Evolutionary conservation across 192 early-diverging fungal genomes (phyloP), one percentile per base, ranked within the genome.

Genomic region (Coemansia sp.): DNA sequence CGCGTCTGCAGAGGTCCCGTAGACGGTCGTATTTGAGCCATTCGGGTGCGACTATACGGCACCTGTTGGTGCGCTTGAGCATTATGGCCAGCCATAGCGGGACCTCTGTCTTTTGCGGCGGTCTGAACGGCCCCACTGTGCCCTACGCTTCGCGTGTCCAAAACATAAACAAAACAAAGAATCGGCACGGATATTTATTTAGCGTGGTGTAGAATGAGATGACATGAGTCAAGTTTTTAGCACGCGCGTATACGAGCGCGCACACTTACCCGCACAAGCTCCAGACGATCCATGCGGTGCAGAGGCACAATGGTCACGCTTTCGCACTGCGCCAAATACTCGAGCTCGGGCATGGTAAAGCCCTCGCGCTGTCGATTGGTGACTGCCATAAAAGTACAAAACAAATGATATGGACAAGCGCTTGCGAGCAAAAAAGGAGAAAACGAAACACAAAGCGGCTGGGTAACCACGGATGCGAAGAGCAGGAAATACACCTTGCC

Each of bases 61-160:
- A 94, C 49, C 91, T 89, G 61, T 91, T 86, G 34, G 91, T 88
- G 67, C 86, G 86, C 67, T 96, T 96, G 61, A 97, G 77, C 33
- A 86, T 77, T 18, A 93, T 62, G 8, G 94, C 94, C 42, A 97
- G 86, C 95, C 95, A 97, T 20, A 96, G 74, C 32, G 93, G 94
- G 0, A 95, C 94, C 67, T 83, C 64, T 22, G 85, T 81, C 60
- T 85, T 85, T 10, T 87, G 76, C n/a, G 93, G 90, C 14, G 95
- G 95, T 31, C 88, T 85, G 65, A 97, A 90, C 1, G 92, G 88
- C 5, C 92, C 91, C 64, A 87, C 84, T 3, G 85, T 66, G n/a
- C 90, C 89, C 89, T 93, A 77, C 22, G 55, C 2, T 38, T 18
- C 32, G 11, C 16, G 33, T 14, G 30, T 8, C n/a, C n/a, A n/a